phyloP scores from a whole-genome alignment of 139 green algal genomes.

The Closterium sp. region DNA sequence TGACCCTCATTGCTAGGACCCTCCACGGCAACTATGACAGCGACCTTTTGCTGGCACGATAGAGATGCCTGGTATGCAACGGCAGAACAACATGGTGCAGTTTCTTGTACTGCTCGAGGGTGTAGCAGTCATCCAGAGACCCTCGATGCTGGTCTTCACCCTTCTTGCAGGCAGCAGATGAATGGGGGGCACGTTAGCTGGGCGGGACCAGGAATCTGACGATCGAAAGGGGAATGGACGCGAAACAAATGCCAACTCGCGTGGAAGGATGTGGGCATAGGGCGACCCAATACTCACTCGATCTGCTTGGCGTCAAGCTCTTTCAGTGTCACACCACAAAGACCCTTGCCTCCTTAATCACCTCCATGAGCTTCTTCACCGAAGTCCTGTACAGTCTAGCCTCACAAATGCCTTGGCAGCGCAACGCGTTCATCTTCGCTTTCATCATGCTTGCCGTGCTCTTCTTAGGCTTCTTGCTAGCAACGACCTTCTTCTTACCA shows the following conservation, averaged over 20 bases:
- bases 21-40: neutral
- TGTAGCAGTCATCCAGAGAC: neutral
- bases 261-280: no score
- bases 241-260: no score
- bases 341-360: neutral
- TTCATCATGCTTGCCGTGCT: neutral
- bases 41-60: neutral
- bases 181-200: no score
- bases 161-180: neutral
- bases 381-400: neutral
- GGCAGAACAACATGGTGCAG: neutral
- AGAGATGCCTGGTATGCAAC: neutral
- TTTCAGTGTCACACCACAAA: neutral
- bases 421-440: neutral
- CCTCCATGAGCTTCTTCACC: neutral
- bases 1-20: neutral
- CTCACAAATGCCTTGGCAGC: neutral
- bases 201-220: no score
- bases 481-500: neutral
- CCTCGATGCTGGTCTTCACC: neutral
- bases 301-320: neutral
- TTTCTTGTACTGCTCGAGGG: neutral
- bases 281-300: neutral
- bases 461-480: neutral
- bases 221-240: neutral